Percentiles rank a stretch among this genome's conserved stretches.
phyloP scores from a whole-genome alignment of 1,284 basidiomycete genomes.

The Tilletia horrida region DNA sequence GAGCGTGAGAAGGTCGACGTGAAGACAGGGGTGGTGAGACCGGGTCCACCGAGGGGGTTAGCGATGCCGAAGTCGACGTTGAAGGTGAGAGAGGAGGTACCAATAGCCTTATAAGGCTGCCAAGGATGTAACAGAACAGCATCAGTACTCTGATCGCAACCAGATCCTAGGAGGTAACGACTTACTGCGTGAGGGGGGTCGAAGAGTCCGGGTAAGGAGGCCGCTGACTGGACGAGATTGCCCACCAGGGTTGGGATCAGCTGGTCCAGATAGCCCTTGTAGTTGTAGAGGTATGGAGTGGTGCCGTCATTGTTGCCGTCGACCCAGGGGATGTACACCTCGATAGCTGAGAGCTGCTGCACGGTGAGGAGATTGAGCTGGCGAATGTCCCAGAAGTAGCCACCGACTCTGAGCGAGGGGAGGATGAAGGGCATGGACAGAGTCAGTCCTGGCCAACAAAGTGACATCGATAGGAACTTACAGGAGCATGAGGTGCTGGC shows the following conservation, averaged over 20 bases:
- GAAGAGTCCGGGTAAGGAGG: neutral
- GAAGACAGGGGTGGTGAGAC: slow-evolving; percentile 8
- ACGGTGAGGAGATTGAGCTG: slow-evolving; percentile 9
- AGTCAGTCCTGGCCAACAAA: neutral
- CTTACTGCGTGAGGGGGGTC: slow-evolving; percentile 10
- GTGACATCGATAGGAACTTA: neutral
- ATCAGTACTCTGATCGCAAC: too few relatives aligned
- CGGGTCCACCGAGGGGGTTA: neutral
- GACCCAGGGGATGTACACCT: slow-evolving; percentile 16
- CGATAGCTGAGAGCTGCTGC: neutral
- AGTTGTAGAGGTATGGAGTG: slow-evolving; percentile 10
- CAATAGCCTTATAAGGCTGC: slow-evolving; percentile 5
- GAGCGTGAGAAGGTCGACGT: slow-evolving; percentile 12
- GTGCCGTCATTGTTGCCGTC: slow-evolving; percentile 11
- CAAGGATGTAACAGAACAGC: neutral
- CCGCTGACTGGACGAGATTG: slow-evolving; percentile 4
- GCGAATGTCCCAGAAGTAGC: slow-evolving; percentile 10
- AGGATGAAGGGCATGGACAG: neutral
- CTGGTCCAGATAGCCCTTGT: slow-evolving; percentile 4
- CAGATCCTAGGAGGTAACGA: neutral
- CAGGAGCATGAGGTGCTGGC: slow-evolving; percentile 14
- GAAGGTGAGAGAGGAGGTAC: neutral
- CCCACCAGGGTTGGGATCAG: slow-evolving; percentile 7
- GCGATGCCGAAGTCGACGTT: slow-evolving; percentile 8
- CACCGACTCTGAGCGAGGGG: neutral